Conservation (phyloP, 2,329 filamentous ascomycete genomes). For the Aspergillus viridinutans region DNA sequence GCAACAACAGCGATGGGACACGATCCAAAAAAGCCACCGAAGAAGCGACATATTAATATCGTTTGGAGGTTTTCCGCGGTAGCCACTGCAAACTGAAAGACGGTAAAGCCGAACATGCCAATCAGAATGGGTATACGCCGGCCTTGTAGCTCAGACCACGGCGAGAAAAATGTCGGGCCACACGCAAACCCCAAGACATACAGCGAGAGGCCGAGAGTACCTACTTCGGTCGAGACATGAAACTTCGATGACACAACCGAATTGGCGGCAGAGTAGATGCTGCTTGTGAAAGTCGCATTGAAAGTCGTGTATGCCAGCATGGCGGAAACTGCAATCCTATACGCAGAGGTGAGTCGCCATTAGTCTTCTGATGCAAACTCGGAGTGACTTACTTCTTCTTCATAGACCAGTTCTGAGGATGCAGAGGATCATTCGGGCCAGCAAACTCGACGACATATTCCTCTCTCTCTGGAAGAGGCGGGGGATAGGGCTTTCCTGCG, state of each 20-base stretch:
- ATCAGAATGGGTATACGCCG: constrained; percentile 49
- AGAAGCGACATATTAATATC: constrained; percentile 45
- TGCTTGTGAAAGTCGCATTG: constrained; percentile 52
- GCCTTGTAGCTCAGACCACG: constrained; percentile 56
- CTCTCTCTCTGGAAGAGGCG: constrained; percentile 51
- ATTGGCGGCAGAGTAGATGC: constrained; percentile 69
- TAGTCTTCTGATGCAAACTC: background rate
- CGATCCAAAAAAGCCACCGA: constrained; percentile 50
- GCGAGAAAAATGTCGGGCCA: constrained; percentile 56
- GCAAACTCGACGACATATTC: constrained; percentile 70
- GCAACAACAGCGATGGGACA: constrained; percentile 51
- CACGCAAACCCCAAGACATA: constrained; percentile 47
- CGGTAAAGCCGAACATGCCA: constrained; percentile 33
- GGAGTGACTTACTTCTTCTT: constrained; percentile 63
- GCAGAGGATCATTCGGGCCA: constrained; percentile 74
- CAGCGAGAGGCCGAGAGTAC: constrained; percentile 38
- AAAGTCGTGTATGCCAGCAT: constrained; percentile 49
- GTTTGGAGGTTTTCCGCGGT: constrained; percentile 34
- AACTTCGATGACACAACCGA: constrained; percentile 54
- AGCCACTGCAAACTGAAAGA: constrained; percentile 43
- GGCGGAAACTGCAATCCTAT: constrained; percentile 22
- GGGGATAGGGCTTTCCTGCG: constrained; percentile 55
- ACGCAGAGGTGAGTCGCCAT: background rate
- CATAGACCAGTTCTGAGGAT: constrained; percentile 82
- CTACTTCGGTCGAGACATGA: constrained; percentile 47